Evolutionary conservation across 305 asterid genomes (phyloP).

Genomic region (Fraxinus velutina): DNA sequence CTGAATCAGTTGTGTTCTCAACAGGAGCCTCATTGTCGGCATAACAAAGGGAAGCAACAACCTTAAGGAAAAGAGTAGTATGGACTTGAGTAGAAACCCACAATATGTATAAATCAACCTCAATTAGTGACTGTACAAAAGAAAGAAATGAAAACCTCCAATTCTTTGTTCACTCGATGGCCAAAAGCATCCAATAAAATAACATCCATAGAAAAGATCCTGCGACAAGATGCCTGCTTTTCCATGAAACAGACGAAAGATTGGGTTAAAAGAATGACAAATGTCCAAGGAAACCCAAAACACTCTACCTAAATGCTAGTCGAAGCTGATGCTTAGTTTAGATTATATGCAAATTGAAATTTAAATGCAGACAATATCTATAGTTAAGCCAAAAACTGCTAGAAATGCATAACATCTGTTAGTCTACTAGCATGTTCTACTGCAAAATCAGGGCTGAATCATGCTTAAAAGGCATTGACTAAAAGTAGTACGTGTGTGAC

Average conservation of each 20-base stretch:
- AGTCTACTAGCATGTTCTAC: not conserved
- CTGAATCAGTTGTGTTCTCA: conserved; percentile 62
- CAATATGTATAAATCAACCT: not conserved
- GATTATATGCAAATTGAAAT: conserved; percentile 5
- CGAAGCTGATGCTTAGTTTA: not conserved
- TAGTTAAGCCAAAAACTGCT: not conserved
- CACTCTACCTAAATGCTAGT: not conserved
- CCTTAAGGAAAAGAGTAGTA: conserved; percentile 42
- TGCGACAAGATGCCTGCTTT: conserved; percentile 83
- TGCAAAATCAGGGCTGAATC: not conserved
- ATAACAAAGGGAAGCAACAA: conserved; percentile 72
- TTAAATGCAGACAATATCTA: not conserved
- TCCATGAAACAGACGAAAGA: conserved; percentile 7
- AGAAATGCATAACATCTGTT: not conserved
- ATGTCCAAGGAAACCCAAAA: not conserved
- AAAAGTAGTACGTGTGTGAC: not conserved
- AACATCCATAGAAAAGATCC: conserved; percentile 74
- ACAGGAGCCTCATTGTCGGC: conserved; percentile 61
- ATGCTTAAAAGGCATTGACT: not conserved
- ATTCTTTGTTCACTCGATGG: conserved; percentile 51
- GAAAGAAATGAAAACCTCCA: conserved; percentile 54
- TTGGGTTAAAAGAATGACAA: conserved; percentile 11
- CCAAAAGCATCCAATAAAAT: conserved; percentile 57
- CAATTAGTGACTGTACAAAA: conserved; percentile 6
- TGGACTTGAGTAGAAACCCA: conserved; percentile 7